These are phyloP conservation scores for Macrotyloma uniflorum DNA, from an alignment of 306 rosid species.

Conservation along the genomic window DNA sequence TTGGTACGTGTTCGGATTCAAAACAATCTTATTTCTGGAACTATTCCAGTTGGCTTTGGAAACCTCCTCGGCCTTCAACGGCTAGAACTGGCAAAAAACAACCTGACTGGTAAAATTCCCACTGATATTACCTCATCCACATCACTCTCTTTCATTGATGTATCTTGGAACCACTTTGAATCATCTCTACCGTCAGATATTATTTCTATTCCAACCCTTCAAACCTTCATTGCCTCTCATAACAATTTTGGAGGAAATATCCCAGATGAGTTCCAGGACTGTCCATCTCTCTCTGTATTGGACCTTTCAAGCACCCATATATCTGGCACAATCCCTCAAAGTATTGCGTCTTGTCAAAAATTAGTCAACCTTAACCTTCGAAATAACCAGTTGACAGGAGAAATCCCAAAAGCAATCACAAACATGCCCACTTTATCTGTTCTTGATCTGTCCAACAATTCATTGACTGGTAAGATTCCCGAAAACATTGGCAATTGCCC, in stretches of 20 bases:
- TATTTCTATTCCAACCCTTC: slow-evolving; percentile 71
- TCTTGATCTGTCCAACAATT: slow-evolving; percentile 84
- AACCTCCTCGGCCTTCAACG: slow-evolving; percentile 67
- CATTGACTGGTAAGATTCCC: slow-evolving; percentile 68
- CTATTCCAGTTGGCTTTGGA: slow-evolving; percentile 79
- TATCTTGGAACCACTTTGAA: slow-evolving; percentile 71
- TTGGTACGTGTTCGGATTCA: slow-evolving; percentile 81
- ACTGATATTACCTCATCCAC: slow-evolving; percentile 61
- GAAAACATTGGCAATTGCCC: slow-evolving; percentile 77
- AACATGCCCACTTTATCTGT: slow-evolving; percentile 76
- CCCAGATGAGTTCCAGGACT: slow-evolving; percentile 74
- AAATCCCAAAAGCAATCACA: slow-evolving; percentile 66
- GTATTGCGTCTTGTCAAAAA: slow-evolving; percentile 79
- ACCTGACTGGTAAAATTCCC: slow-evolving; percentile 73
- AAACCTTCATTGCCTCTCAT: slow-evolving; percentile 76
- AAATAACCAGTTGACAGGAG: slow-evolving; percentile 67
- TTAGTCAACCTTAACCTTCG: slow-evolving; percentile 70
- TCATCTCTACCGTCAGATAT: slow-evolving; percentile 71
- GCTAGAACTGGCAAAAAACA: slow-evolving; percentile 80
- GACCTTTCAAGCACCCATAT: slow-evolving; percentile 69
- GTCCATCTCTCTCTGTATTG: slow-evolving; percentile 74
- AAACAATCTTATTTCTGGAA: slow-evolving; percentile 72
- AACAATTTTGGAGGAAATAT: slow-evolving; percentile 67
- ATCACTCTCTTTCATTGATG: slow-evolving; percentile 83
- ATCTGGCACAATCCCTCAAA: slow-evolving; percentile 71